A percentile compares a stretch with the other conserved stretches of the same genome.
Evolutionary conservation across 495 filamentous ascomycete genomes (phyloP).

Genomic region (Bacidia rubella): DNA sequence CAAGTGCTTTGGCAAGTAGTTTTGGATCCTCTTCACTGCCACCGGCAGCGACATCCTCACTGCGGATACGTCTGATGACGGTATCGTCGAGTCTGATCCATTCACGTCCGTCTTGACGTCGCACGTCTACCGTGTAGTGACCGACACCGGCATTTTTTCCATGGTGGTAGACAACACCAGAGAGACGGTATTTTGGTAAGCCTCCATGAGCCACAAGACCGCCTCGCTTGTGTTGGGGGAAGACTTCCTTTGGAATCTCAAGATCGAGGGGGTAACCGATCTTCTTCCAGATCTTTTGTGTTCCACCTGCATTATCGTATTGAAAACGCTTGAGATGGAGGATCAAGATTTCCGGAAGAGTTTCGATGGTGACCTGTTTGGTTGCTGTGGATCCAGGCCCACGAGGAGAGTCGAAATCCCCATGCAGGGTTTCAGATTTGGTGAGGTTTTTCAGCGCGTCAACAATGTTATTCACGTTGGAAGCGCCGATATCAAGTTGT

Average conservation of each 20-base stretch:
- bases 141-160: constrained; percentile 90
- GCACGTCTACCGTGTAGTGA: constrained; percentile 93
- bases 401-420: constrained; percentile 72
- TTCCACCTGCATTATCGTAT: constrained; percentile 79
- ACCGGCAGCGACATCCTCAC: constrained; percentile 82
- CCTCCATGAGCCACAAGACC: constrained; percentile 47
- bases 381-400: constrained; percentile 65
- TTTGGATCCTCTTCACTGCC: constrained; percentile 68
- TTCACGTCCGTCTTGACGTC: constrained; percentile 81
- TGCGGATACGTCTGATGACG: constrained; percentile 67
- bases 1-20: constrained; percentile 48
- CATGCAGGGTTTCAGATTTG: constrained; percentile 67
- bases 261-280: constrained; percentile 88
- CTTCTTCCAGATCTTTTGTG: constrained; percentile 98
- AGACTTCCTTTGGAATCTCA: constrained; percentile 87
- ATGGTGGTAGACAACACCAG: constrained; percentile 92
- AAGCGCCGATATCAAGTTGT: constrained; percentile 82
- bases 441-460: constrained; percentile 83
- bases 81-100: constrained; percentile 97
- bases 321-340: constrained; percentile 96
- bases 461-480: constrained; percentile 74
- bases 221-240: constrained; percentile 60
- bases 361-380: constrained; percentile 93
- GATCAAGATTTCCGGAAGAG: constrained; percentile 80
- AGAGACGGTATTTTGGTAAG: constrained; percentile 68